Evolutionary conservation across 306 rosid species (phyloP).

Genomic region (Cajanus cajan): DNA sequence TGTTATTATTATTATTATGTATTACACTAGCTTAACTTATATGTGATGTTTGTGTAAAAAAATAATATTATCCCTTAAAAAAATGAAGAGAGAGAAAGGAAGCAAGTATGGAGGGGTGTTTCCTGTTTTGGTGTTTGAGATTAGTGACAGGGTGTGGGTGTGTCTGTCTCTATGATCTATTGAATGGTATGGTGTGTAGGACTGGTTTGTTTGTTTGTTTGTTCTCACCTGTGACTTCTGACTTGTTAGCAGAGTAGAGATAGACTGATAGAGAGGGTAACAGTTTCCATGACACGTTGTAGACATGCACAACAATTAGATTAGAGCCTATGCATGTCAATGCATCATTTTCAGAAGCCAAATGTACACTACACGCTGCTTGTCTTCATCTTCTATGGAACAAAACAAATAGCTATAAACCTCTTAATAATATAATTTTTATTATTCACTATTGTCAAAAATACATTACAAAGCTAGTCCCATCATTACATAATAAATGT

Average conservation of each 20-base stretch:
- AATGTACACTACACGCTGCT: not conserved
- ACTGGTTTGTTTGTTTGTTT: not conserved
- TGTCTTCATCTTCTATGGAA: not conserved
- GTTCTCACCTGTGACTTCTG: slow-evolving; percentile 3
- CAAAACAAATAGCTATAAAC: not conserved
- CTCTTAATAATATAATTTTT: no score
- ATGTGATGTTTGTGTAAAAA: no score
- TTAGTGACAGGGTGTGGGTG: no score
- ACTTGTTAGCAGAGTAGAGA: not conserved
- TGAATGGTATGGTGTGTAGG: no score
- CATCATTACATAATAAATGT: not conserved
- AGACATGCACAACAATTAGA: slow-evolving; percentile 14
- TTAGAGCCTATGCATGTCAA: not conserved
- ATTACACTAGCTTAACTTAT: no score
- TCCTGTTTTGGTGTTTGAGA: no score
- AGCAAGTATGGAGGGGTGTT: no score
- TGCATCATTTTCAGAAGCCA: not conserved
- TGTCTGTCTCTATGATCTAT: no score
- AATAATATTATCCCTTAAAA: no score
- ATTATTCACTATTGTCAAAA: not conserved
- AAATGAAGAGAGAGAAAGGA: no score
- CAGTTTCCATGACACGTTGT: slow-evolving; percentile 20
- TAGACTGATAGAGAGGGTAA: not conserved
- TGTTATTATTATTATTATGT: no score
- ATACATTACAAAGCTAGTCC: not conserved